Conservation (phyloP, 176 grass and related monocot genomes). For the Guadua angustifolia region DNA sequence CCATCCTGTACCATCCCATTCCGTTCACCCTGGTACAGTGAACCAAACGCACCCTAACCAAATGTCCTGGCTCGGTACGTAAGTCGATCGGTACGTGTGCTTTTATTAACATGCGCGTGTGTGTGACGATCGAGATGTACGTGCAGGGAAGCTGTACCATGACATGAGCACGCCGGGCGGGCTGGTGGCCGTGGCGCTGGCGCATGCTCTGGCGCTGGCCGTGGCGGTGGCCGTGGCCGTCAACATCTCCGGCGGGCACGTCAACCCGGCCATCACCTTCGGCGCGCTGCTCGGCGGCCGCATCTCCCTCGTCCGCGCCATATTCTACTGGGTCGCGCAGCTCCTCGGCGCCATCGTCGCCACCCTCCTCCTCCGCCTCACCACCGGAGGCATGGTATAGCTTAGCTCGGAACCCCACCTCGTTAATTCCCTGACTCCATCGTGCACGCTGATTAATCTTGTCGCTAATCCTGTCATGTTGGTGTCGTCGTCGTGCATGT, state of each 20-base stretch:
- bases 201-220: constrained; percentile 68
- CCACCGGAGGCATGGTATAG: constrained; percentile 73
- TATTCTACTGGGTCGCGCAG: constrained; percentile 86
- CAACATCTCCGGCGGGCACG: constrained; percentile 87
- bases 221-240: constrained; percentile 67
- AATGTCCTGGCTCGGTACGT: constrained; percentile 78
- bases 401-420: not conserved
- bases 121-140: not conserved
- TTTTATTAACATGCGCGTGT: not conserved
- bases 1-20: no score
- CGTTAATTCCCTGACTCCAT: not conserved
- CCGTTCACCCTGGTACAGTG: no score
- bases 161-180: constrained; percentile 71
- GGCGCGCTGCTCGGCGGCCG: constrained; percentile 76
- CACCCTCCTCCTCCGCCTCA: constrained; percentile 67
- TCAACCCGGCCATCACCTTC: constrained; percentile 90
- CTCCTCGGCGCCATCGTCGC: constrained; percentile 77
- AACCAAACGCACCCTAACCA: no score
- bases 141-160: constrained; percentile 73
- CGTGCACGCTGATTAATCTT: not conserved
- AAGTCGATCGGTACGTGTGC: no score
- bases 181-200: constrained; percentile 71
- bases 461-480: not conserved
- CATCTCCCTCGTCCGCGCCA: constrained; percentile 65
- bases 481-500: not conserved